These are phyloP conservation scores for Pythium oligandrum DNA, from an alignment of 352 stramenopile species.

Conservation along the genomic window DNA sequence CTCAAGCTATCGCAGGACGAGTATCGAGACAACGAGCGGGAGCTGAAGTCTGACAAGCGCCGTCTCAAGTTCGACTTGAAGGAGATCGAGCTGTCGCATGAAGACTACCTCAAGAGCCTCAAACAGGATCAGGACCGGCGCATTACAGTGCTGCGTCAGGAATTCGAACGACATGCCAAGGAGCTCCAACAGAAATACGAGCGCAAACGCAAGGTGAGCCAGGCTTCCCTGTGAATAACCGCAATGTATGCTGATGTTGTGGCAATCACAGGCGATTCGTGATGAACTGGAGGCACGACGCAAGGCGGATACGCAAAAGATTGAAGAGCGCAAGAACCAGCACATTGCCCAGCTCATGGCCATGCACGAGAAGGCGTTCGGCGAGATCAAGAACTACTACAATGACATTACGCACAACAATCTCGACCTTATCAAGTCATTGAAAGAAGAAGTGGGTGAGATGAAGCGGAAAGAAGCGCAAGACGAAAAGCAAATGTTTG, in stretches of 20 bases:
- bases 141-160: slow-evolving; percentile 87
- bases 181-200: slow-evolving; percentile 90
- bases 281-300: slow-evolving; percentile 77
- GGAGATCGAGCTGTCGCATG: slow-evolving; percentile 89
- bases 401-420: slow-evolving; percentile 97
- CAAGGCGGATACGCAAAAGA: slow-evolving; percentile 82
- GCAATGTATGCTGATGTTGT: neutral
- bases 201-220: slow-evolving; percentile 52
- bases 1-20: slow-evolving; percentile 90
- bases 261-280: slow-evolving; percentile 39
- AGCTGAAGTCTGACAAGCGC: slow-evolving; percentile 89
- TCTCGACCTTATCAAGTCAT: slow-evolving; percentile 93
- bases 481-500: slow-evolving; percentile 93
- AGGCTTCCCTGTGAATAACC: neutral
- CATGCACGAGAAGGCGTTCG: slow-evolving; percentile 91
- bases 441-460: slow-evolving; percentile 94
- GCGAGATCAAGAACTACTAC: slow-evolving; percentile 97
- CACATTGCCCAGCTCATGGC: slow-evolving; percentile 93
- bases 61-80: slow-evolving; percentile 88
- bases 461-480: slow-evolving; percentile 94
- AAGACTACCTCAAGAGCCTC: slow-evolving; percentile 90
- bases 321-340: slow-evolving; percentile 91
- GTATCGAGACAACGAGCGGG: slow-evolving; percentile 78
- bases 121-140: slow-evolving; percentile 92
- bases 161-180: slow-evolving; percentile 89